Evolutionary conservation across 75 land plant species (phyloP), one percentile per base, ranked within the genome.

Genomic region (Chamaecyparis obtusa): DNA sequence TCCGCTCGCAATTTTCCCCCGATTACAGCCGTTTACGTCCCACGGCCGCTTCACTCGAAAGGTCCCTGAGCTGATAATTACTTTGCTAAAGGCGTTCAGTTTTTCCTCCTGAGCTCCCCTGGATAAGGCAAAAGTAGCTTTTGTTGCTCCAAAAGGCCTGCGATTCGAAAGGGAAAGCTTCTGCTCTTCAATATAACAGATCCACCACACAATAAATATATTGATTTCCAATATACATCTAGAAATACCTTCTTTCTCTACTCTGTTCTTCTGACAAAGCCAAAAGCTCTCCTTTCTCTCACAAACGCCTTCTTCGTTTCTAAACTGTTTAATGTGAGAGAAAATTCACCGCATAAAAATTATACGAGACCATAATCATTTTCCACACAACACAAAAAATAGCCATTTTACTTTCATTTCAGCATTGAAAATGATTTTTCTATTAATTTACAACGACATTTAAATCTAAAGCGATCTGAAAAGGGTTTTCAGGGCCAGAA

Each of bases 221-320:
- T 11, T 24, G 27, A 17, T 57, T 64, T 21, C n/a, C 27, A 5
- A 60, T 21, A 64, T 64, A 64, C 5, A 64, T 5, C 24, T 64
- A 21, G 69, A 64, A 7, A 64, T 64, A 11, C n/a, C 74, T 71
- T 71, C 33, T 71, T 71, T 13, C 14, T 33, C 36, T 72, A 30
- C 36, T 72, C 76, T 10, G 36, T 72, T 72, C 36, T 10, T 72
- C 76, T 72, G 76, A 11, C 36, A 72, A 39, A 32, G 13, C 76
- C 76, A 72, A 72, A 72, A 72, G 36, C 76, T 72, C 76, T 30
- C 76, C 76, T 72, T 32, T 71, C 74, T 33, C 76, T 32, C 76
- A 32, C 76, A 72, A 33, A 33, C 10, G 76, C 76, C 36, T 33
- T 33, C 36, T 72, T 72, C 10, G 33, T 32, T 72, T 72, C 69